Percentiles rank a stretch among this genome's conserved stretches.
Conservation (phyloP, 2,329 filamentous ascomycete genomes). For the Aspergillus fischeri region DNA sequence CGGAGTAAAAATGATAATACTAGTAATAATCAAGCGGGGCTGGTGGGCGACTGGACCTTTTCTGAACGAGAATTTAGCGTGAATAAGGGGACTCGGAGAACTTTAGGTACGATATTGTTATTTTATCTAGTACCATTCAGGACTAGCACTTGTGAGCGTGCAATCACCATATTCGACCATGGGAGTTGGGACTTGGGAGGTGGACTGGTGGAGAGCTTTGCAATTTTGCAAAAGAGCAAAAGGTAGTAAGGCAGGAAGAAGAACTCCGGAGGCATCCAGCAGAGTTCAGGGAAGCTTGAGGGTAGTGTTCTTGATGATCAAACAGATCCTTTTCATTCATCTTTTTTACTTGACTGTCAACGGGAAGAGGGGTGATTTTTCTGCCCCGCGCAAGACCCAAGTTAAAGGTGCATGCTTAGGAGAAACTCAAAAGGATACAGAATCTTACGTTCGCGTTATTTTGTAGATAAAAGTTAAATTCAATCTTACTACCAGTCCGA, state of each 20-base stretch:
- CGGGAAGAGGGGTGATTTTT: background rate
- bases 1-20: background rate
- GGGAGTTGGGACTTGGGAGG: constrained; percentile 21
- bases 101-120: background rate
- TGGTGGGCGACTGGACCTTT: background rate
- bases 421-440: background rate
- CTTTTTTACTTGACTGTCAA: background rate
- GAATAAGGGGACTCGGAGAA: background rate
- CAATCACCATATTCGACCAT: constrained; percentile 11
- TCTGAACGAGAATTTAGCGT: background rate
- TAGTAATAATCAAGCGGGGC: background rate
- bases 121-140: background rate
- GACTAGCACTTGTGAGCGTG: background rate
- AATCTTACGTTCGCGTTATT: background rate
- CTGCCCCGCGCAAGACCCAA: background rate
- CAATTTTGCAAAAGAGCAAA: background rate
- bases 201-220: constrained; percentile 13
- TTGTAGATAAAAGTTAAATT: background rate
- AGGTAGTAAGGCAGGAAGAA: background rate
- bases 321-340: background rate
- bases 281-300: background rate
- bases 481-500: background rate
- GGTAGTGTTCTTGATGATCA: background rate
- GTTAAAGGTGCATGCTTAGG: background rate
- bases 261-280: background rate